Base-by-base conservation (phyloP, 768 basidiomycete species). In the Butyriboletus loyo region DNA sequence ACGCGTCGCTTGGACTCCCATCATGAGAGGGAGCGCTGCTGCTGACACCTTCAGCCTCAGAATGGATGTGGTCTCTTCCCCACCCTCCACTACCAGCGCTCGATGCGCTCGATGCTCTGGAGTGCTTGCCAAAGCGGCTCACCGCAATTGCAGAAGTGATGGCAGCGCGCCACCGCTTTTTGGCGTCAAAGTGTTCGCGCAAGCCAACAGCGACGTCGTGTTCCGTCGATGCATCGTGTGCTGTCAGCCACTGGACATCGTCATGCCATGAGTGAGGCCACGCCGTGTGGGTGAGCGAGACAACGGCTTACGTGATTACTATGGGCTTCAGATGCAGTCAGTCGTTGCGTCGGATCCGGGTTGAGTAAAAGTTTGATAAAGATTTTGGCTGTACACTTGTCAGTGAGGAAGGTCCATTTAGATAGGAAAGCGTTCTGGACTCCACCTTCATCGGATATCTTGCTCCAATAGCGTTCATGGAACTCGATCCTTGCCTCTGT, bases 391-490 rank as follows among this genome's bases (percentile, higher is more conserved):
- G 54, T 10, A 24, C 52, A 4, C 7, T 34, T 3, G 47, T 51
- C 37, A 54, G 34, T 31, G 28, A 21, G 24, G 17, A 22, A 37
- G 21, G 24, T 24, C 2, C 5, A 6, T 21, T 36, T 4, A n/a
- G 34, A 15, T n/a, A 21, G 13, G 9, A 49, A 17, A 5, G 7
- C 6, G 5, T 27, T 11, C 19, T 14, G 32, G 14, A 65, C 73
- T 31, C 5, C 38, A 89, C 92, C 92, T 72, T 86, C 80, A 3
- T 74, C 64, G 2, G 89, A 91, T 35, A 96, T 81, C 53, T 96
- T 97, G 70, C 83, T 82, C 97, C 97, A 99, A 56, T 94, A 99
- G 31, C 85, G 79, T 27, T 94, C 90, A 58, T 98, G 96, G 67
- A 99, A 98, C 58, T 89, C 87, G 42, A 98, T 79, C 60, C 84